Percentiles rank a stretch among this genome's conserved stretches.
Evolutionary conservation across 148 eudicot species (phyloP).

Genomic region (Amaranthus palmeri): DNA sequence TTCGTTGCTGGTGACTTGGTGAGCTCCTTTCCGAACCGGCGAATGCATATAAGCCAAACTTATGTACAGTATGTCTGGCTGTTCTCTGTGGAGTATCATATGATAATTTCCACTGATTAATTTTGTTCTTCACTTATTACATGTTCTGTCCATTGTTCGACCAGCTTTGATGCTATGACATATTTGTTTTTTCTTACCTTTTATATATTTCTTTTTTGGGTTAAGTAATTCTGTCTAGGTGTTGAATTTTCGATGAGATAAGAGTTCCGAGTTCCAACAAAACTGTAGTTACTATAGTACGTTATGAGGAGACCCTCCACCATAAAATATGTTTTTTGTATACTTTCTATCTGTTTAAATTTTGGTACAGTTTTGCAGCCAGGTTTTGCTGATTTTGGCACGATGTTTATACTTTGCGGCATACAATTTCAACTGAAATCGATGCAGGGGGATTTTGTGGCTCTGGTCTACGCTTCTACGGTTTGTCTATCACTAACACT

Average conservation of each 20-base stretch:
- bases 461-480: background rate
- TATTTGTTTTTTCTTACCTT: conserved; percentile 6
- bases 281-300: background rate
- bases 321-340: conserved; percentile 2
- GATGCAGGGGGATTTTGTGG: background rate
- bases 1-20: background rate
- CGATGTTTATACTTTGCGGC: background rate
- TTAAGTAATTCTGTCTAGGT: background rate
- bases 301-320: background rate
- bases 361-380: background rate
- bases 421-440: background rate
- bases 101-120: conserved; percentile 29
- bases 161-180: conserved; percentile 18
- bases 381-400: conserved; percentile 2
- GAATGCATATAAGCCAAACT: conserved; percentile 19
- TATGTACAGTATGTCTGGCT: conserved; percentile 29
- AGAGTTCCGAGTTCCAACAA: conserved; percentile 6
- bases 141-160: conserved; percentile 19
- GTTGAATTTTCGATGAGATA: background rate
- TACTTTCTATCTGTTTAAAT: background rate
- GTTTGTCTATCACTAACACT: background rate
- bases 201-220: conserved; percentile 1
- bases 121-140: conserved; percentile 12
- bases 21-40: conserved; percentile 11
- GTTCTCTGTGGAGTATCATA: conserved; percentile 20